Evolutionary conservation across 177 flowering plant genomes (phyloP).

Genomic region (Tripterygium wilfordii): DNA sequence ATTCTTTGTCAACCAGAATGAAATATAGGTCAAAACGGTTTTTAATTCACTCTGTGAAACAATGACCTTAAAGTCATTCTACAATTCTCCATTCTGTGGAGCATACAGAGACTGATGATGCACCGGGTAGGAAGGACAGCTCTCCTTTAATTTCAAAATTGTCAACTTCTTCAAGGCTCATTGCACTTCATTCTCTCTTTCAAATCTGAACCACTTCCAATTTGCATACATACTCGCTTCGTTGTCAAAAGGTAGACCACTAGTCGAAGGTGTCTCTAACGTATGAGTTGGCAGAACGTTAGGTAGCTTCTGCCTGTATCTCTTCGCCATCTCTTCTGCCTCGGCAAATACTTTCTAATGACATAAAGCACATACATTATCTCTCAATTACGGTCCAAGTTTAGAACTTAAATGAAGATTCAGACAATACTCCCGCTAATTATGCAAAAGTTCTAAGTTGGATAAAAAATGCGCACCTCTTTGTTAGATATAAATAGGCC

Average conservation of each 20-base stretch:
- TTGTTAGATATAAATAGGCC: slow-evolving; percentile 76
- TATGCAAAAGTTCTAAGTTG: too few species aligned
- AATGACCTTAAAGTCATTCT: too few species aligned
- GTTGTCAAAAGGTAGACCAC: slow-evolving; percentile 43
- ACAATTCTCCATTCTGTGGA: too few species aligned
- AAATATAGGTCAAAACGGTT: too few species aligned
- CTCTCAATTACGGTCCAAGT: too few species aligned
- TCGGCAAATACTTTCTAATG: slow-evolving; percentile 72
- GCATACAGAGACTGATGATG: too few species aligned
- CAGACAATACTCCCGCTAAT: neutral
- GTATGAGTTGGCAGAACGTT: slow-evolving; percentile 18
- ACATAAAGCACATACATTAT: neutral
- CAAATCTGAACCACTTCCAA: slow-evolving; percentile 91
- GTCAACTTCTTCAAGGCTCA: too few species aligned
- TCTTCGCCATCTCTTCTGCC: slow-evolving; percentile 87
- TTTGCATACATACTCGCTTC: slow-evolving; percentile 70
- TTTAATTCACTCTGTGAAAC: too few species aligned
- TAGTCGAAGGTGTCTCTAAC: slow-evolving; percentile 29
- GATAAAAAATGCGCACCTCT: slow-evolving; percentile 47
- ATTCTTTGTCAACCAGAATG: too few species aligned
- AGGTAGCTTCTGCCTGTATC: slow-evolving; percentile 60
- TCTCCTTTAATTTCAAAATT: too few species aligned
- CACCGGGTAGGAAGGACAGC: too few species aligned
- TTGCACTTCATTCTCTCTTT: slow-evolving; percentile 24
- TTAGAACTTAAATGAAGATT: neutral